These are phyloP conservation scores for Paramecium sexaurelia DNA, from an alignment of 73 alveolate genomes.

Conservation along the genomic window DNA sequence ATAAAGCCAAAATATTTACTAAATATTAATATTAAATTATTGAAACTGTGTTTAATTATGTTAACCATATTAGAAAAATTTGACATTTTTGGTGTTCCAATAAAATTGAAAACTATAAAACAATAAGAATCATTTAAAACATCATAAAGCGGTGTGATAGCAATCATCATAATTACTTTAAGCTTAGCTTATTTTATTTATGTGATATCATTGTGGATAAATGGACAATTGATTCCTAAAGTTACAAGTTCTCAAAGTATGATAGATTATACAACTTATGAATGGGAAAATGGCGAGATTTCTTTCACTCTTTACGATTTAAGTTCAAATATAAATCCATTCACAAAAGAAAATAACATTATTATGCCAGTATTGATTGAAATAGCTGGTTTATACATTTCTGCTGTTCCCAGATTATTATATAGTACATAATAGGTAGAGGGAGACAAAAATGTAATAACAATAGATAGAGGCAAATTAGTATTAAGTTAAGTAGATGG, in stretches of 20 bases:
- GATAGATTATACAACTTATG: background rate
- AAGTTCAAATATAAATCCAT: background rate
- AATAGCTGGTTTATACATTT: background rate
- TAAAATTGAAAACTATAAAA: background rate
- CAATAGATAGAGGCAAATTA: background rate
- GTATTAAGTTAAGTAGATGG: background rate
- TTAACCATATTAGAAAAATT: background rate
- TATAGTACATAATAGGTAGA: background rate
- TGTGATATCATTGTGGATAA: background rate
- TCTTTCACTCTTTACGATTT: background rate
- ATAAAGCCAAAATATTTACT: background rate
- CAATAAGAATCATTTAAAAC: background rate
- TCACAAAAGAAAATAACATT: background rate
- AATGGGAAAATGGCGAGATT: background rate
- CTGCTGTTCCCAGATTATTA: background rate
- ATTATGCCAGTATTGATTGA: background rate
- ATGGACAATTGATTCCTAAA: background rate
- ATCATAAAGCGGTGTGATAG: background rate
- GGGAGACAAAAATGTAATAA: background rate
- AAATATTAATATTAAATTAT: background rate
- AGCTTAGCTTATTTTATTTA: background rate
- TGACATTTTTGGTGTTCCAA: slow-evolving; percentile 17
- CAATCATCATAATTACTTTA: background rate
- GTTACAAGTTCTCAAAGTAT: background rate
- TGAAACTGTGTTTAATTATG: background rate